Conservation (phyloP, 2,329 filamentous ascomycete species). For the Sporothrix pallida region DNA sequence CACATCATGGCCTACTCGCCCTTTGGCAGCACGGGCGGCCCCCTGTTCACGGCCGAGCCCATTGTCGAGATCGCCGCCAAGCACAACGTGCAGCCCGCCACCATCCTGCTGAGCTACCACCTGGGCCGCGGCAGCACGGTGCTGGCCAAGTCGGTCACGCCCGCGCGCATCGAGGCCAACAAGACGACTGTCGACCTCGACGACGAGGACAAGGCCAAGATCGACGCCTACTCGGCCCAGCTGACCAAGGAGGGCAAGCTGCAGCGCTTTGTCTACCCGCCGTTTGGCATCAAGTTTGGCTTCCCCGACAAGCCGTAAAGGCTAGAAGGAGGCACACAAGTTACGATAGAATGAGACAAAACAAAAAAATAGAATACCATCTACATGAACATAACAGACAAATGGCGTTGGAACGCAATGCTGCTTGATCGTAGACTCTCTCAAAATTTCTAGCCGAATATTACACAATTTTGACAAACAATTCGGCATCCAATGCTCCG, state of each 20-base stretch:
- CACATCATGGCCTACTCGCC: conserved; percentile 75
- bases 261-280: conserved; percentile 70
- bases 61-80: conserved; percentile 69
- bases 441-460: too few species aligned
- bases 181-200: conserved; percentile 69
- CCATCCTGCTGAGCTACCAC: conserved; percentile 74
- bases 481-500: conserved; percentile 12
- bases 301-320: conserved; percentile 67
- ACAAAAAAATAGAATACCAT: conserved; percentile 11
- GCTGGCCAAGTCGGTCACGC: conserved; percentile 74
- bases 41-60: conserved; percentile 67
- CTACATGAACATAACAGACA: neutral
- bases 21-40: conserved; percentile 68
- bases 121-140: conserved; percentile 72
- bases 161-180: conserved; percentile 72
- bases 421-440: too few species aligned
- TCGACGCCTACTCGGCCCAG: conserved; percentile 61
- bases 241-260: conserved; percentile 58
- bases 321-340: neutral
- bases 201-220: conserved; percentile 63
- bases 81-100: conserved; percentile 64
- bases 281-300: conserved; percentile 71
- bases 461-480: too few species aligned
- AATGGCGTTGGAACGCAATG: neutral
- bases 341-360: neutral